Evolutionary conservation across 1,139 yeast species (phyloP), one percentile per base, ranked within the genome.

Genomic region (Geotrichum bryndzae): DNA sequence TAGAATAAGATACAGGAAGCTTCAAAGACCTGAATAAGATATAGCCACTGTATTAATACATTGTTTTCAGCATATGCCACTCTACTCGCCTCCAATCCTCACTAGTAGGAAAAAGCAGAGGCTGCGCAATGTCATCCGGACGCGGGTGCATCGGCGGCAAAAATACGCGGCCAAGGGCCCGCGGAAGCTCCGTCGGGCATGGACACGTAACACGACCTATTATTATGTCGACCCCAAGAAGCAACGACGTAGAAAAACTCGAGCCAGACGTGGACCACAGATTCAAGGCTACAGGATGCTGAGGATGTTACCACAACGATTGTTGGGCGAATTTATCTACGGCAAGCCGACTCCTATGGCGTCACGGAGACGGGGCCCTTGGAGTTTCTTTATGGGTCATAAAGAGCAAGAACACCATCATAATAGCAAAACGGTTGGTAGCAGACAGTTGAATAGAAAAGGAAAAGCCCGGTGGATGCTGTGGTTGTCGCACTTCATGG

Each of bases 1-100:
- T 41, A 23, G 3, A 41, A 41, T n/a, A 1, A 41, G 48, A n/a
- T 41, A 6, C 48, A 41, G 48, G 4, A 6, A 29, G 33, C 33
- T 29, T 29, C 10, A 29, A 29, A 29, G 8, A 29, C 33, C 1
- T 8, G 4, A 8, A 29, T 29, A 29, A 8, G 10, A 29, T 29
- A 29, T 29, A 29, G 33, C 33, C 7, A 29, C 33, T 27, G 31
- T 27, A 27, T 27, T 4, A 29, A 29, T 8, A 29, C 33, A 29
- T 41, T 7, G 10, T n/a, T 15, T 41, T 41, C 18, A 41, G 18
- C 7, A 41, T n/a, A 41, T 41, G 48, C 48, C 48, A 2, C 48
- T 41, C 22, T 41, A 27, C 27, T 58, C 61, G 2, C 61, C 61
- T 46, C 61, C 61, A 22, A 56, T 59, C 46, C 61, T 54, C 38